Evolutionary conservation across 805 yeast genomes (phyloP).

Genomic region (Wickerhamiella vanderwaltii): DNA sequence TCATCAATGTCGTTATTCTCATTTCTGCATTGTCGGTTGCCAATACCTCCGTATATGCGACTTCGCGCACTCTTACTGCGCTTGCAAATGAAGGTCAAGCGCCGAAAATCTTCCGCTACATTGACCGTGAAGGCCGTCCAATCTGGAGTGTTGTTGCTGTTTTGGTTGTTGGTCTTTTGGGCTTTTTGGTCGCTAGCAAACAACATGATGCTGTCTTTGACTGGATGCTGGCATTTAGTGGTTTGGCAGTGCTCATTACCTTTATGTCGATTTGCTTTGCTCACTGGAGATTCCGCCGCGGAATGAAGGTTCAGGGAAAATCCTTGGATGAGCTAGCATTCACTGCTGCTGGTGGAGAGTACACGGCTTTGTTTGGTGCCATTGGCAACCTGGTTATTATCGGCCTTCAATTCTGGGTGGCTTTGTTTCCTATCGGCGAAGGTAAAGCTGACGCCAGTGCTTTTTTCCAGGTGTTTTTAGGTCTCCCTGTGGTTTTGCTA

Average conservation of each 20-base stretch:
- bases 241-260: conserved; percentile 48
- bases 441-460: conserved; percentile 30
- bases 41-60: conserved; percentile 57
- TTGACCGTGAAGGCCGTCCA: conserved; percentile 60
- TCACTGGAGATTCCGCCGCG: conserved; percentile 54
- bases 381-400: conserved; percentile 43
- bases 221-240: conserved; percentile 56
- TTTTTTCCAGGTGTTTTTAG: conserved; percentile 57
- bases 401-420: conserved; percentile 64
- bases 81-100: conserved; percentile 53
- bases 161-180: conserved; percentile 42
- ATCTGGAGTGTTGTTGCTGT: conserved; percentile 42
- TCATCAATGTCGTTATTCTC: conserved; percentile 57
- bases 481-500: conserved; percentile 48
- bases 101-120: conserved; percentile 45
- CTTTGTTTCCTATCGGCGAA: conserved; percentile 50
- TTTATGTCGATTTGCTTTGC: conserved; percentile 51
- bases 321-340: conserved; percentile 50
- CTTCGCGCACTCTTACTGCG: conserved; percentile 54
- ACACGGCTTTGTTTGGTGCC: conserved; percentile 52
- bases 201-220: conserved; percentile 44
- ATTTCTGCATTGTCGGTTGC: conserved; percentile 60
- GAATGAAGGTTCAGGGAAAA: conserved; percentile 50
- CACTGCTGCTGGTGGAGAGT: conserved; percentile 48
- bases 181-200: conserved; percentile 44